These are phyloP conservation scores for Monosporascus sp. DNA, from an alignment of 2,329 filamentous ascomycete species.

Conservation along the genomic window DNA sequence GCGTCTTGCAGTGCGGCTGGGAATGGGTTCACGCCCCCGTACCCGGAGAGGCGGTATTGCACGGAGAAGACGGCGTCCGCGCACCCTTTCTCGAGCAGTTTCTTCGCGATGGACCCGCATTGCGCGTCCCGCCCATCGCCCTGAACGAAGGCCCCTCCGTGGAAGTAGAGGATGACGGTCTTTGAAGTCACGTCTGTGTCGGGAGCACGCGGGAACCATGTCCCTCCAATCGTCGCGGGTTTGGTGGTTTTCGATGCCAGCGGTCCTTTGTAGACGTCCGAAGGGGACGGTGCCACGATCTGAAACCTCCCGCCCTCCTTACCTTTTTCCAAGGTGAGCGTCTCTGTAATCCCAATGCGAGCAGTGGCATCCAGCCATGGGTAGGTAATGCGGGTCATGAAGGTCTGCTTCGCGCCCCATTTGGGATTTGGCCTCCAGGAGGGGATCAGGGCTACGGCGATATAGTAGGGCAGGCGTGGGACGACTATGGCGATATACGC, in stretches of 20 bases:
- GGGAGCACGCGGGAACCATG: constrained; percentile 16
- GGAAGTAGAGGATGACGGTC: constrained; percentile 39
- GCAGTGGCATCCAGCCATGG: neutral
- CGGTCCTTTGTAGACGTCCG: constrained; percentile 8
- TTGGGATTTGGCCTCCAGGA: constrained; percentile 6
- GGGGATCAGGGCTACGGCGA: constrained; percentile 6
- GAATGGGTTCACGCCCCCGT: constrained; percentile 34
- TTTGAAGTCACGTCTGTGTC: neutral
- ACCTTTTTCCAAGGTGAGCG: constrained; percentile 3
- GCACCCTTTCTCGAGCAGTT: constrained; percentile 29
- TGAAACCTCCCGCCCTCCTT: constrained; percentile 5
- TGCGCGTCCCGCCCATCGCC: constrained; percentile 34
- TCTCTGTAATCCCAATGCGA: constrained; percentile 4
- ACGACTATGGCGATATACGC: constrained; percentile 1
- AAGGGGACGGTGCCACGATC: neutral
- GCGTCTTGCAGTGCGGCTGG: constrained; percentile 46
- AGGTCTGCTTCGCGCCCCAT: constrained; percentile 8
- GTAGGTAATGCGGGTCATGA: constrained; percentile 2
- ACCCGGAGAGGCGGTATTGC: constrained; percentile 43
- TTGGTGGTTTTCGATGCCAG: constrained; percentile 1
- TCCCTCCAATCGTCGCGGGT: constrained; percentile 13
- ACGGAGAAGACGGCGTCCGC: constrained; percentile 35
- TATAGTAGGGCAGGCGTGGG: constrained; percentile 6
- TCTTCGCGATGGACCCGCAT: constrained; percentile 26
- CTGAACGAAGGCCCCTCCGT: constrained; percentile 42